Evolutionary conservation across 495 filamentous ascomycete genomes (phyloP).

Genomic region (Lasiosphaeriaceae sp.): DNA sequence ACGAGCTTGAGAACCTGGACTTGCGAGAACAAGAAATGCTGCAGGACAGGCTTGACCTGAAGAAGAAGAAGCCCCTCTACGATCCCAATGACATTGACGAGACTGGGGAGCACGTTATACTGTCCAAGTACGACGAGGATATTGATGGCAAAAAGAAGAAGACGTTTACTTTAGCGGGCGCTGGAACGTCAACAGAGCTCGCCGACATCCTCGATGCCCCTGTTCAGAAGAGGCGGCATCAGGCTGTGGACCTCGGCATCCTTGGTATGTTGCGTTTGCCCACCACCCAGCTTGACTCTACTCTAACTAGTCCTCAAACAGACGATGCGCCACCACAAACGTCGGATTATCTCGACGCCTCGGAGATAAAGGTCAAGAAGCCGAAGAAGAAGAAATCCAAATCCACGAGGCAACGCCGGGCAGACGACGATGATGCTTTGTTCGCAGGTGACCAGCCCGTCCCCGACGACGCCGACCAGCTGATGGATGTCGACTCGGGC

Average conservation of each 20-base stretch:
- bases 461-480: slow-evolving; percentile 40
- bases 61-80: slow-evolving; percentile 89
- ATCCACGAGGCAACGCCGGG: slow-evolving; percentile 61
- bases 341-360: slow-evolving; percentile 85
- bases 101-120: slow-evolving; percentile 58
- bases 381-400: slow-evolving; percentile 90
- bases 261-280: slow-evolving; percentile 36
- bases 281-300: background rate
- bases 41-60: slow-evolving; percentile 71
- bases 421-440: slow-evolving; percentile 75
- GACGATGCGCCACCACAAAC: slow-evolving; percentile 51
- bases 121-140: slow-evolving; percentile 92
- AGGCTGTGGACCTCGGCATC: slow-evolving; percentile 73
- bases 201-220: slow-evolving; percentile 54
- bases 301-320: slow-evolving; percentile 38
- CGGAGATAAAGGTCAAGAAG: slow-evolving; percentile 85
- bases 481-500: slow-evolving; percentile 76
- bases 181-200: slow-evolving; percentile 63
- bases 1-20: slow-evolving; percentile 84
- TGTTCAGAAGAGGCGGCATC: slow-evolving; percentile 58
- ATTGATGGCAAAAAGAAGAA: slow-evolving; percentile 90
- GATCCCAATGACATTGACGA: slow-evolving; percentile 74
- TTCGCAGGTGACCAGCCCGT: slow-evolving; percentile 44
- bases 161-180: slow-evolving; percentile 76
- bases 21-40: slow-evolving; percentile 75